These are phyloP conservation scores for Parmales sp. DNA, from an alignment of 108 stramenopile species.

Conservation along the genomic window DNA sequence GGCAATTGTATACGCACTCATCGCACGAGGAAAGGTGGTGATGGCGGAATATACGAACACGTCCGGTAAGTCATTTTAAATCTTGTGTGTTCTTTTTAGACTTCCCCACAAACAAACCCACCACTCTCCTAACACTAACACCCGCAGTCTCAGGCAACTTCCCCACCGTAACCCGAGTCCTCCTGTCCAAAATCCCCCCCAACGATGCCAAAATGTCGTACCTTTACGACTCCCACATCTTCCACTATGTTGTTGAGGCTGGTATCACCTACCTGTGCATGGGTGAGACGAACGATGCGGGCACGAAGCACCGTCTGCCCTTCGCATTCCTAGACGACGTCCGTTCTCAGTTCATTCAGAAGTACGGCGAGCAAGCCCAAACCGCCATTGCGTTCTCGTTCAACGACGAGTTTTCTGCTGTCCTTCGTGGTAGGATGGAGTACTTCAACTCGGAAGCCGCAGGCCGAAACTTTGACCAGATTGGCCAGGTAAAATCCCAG, in stretches of 20 bases:
- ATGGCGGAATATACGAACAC: conserved; percentile 87
- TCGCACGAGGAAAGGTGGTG: conserved; percentile 90
- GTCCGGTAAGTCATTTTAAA: conserved; percentile 49
- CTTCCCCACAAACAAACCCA: neutral
- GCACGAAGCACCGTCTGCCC: conserved; percentile 75
- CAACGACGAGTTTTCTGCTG: conserved; percentile 73
- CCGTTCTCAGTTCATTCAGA: conserved; percentile 45
- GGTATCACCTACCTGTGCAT: conserved; percentile 93
- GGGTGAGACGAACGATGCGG: conserved; percentile 80
- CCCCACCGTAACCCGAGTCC: conserved; percentile 90
- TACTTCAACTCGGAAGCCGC: conserved; percentile 74
- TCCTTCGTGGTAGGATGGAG: conserved; percentile 74
- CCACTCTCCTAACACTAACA: neutral
- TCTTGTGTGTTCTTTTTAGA: neutral
- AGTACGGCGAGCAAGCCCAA: conserved; percentile 72
- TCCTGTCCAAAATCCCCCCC: conserved; percentile 82
- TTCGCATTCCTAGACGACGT: conserved; percentile 91
- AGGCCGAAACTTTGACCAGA: conserved; percentile 46
- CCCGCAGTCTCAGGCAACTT: conserved; percentile 84
- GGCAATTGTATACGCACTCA: conserved; percentile 82
- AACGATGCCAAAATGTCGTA: conserved; percentile 77
- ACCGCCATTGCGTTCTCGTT: conserved; percentile 85
- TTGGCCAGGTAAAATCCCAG: conserved; percentile 69
- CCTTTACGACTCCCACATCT: conserved; percentile 52
- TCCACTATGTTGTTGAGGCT: conserved; percentile 83